These are phyloP conservation scores for Usnea hakonensis DNA, from an alignment of 495 filamentous ascomycete species.

Conservation along the genomic window DNA sequence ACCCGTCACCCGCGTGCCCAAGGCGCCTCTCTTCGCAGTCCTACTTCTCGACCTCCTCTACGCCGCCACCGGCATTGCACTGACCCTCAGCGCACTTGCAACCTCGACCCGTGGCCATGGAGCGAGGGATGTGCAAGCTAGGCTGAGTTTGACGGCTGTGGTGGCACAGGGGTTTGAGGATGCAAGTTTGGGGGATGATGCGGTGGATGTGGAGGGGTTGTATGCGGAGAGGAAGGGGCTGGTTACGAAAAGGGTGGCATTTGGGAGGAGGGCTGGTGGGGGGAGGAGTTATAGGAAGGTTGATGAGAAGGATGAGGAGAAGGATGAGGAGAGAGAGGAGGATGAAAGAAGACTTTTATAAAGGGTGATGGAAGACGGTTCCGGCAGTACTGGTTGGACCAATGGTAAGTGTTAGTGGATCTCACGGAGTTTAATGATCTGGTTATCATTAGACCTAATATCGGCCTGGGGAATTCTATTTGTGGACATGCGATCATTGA, in stretches of 20 bases:
- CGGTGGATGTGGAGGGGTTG: slow-evolving; percentile 16
- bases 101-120: slow-evolving; percentile 8
- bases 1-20: slow-evolving; percentile 16
- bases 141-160: slow-evolving; percentile 15
- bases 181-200: slow-evolving; percentile 17
- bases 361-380: too few relatives aligned
- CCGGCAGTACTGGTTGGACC: too few relatives aligned
- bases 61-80: slow-evolving; percentile 9
- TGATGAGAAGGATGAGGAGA: slow-evolving; percentile 7
- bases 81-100: slow-evolving; percentile 15
- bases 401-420: too few relatives aligned
- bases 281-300: slow-evolving; percentile 18
- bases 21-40: slow-evolving; percentile 16
- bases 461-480: too few relatives aligned
- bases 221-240: slow-evolving; percentile 17
- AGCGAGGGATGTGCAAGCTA: slow-evolving; percentile 13
- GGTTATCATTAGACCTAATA: too few relatives aligned
- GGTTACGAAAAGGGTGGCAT: slow-evolving; percentile 13
- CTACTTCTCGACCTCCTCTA: slow-evolving; percentile 18
- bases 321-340: slow-evolving; percentile 10
- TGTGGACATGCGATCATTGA: too few relatives aligned
- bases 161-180: slow-evolving; percentile 21
- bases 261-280: slow-evolving; percentile 7
- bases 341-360: too few relatives aligned
- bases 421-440: too few relatives aligned